These are phyloP conservation scores for Penicillium vulpinum DNA, from an alignment of 2,329 filamentous ascomycete genomes.

Conservation along the genomic window DNA sequence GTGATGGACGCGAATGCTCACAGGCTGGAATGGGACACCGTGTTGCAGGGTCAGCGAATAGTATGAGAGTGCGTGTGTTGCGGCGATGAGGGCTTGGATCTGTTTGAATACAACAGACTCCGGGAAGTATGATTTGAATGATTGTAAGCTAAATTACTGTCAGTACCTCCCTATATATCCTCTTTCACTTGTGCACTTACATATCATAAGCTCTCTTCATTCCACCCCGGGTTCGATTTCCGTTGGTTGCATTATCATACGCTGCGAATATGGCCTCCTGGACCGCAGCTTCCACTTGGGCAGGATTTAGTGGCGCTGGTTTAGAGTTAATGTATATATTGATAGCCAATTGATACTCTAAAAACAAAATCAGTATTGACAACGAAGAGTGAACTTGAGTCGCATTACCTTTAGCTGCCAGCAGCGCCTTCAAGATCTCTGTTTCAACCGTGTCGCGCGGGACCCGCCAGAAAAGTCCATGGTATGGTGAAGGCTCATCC, in stretches of 20 bases:
- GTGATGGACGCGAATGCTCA: conserved; percentile 63
- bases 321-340: conserved; percentile 41
- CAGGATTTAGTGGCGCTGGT: conserved; percentile 40
- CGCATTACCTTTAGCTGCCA: conserved; percentile 48
- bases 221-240: conserved; percentile 61
- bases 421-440: conserved; percentile 58
- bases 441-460: conserved; percentile 52
- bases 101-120: conserved; percentile 44
- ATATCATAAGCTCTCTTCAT: conserved; percentile 63
- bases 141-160: conserved; percentile 36
- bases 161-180: conserved; percentile 6
- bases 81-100: conserved; percentile 56
- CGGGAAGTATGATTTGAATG: conserved; percentile 46
- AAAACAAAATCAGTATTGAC: conserved; percentile 14
- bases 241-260: conserved; percentile 67
- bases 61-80: conserved; percentile 65
- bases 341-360: conserved; percentile 45
- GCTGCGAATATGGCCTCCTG: conserved; percentile 54
- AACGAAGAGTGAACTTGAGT: background rate
- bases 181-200: conserved; percentile 35
- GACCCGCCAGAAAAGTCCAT: conserved; percentile 53
- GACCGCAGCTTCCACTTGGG: conserved; percentile 55
- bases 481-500: conserved; percentile 36
- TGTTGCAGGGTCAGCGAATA: conserved; percentile 65
- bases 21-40: conserved; percentile 65